These are phyloP conservation scores for Didymella glomerata DNA, from an alignment of 2,329 filamentous ascomycete species.

Conservation along the genomic window DNA sequence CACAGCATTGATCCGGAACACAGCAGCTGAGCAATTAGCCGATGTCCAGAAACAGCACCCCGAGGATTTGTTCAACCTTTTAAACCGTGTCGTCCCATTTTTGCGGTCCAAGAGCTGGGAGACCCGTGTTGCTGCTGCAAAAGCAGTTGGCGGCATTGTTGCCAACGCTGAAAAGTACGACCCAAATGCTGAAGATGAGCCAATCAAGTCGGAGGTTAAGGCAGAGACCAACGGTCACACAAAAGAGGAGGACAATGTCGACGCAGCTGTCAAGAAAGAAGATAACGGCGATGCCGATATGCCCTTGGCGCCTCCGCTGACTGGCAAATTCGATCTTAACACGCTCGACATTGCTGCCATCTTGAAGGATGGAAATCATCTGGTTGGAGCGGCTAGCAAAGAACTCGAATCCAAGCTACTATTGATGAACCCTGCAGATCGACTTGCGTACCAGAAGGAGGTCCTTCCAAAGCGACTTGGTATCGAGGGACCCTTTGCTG, in stretches of 20 bases:
- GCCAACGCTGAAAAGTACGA: conserved; percentile 88
- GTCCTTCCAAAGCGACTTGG: conserved; percentile 83
- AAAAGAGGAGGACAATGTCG: conserved; percentile 65
- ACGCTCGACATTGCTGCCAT: conserved; percentile 81
- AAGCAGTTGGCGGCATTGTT: conserved; percentile 92
- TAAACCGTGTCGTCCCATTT: conserved; percentile 94
- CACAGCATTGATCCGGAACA: conserved; percentile 94
- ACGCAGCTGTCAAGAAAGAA: conserved; percentile 54
- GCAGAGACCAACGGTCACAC: conserved; percentile 54
- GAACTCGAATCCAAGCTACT: conserved; percentile 86
- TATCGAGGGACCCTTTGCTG: conserved; percentile 81
- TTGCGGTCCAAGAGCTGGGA: conserved; percentile 97
- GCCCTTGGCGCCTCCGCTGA: conserved; percentile 59
- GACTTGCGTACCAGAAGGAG: conserved; percentile 88
- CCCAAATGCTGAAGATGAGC: conserved; percentile 79
- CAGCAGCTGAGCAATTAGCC: conserved; percentile 93
- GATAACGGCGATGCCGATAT: conserved; percentile 60
- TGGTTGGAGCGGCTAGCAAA: conserved; percentile 82
- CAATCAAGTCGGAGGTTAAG: conserved; percentile 64
- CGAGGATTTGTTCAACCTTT: conserved; percentile 94
- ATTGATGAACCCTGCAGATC: conserved; percentile 79
- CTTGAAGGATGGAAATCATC: conserved; percentile 81
- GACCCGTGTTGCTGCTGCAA: conserved; percentile 89
- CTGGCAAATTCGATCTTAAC: conserved; percentile 70
- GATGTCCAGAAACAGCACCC: conserved; percentile 98